A percentile compares a stretch with the other conserved stretches of the same genome.
These are phyloP conservation scores for Xerocomellus dryophilus DNA, from an alignment of 768 basidiomycete species.

Conservation along the genomic window DNA sequence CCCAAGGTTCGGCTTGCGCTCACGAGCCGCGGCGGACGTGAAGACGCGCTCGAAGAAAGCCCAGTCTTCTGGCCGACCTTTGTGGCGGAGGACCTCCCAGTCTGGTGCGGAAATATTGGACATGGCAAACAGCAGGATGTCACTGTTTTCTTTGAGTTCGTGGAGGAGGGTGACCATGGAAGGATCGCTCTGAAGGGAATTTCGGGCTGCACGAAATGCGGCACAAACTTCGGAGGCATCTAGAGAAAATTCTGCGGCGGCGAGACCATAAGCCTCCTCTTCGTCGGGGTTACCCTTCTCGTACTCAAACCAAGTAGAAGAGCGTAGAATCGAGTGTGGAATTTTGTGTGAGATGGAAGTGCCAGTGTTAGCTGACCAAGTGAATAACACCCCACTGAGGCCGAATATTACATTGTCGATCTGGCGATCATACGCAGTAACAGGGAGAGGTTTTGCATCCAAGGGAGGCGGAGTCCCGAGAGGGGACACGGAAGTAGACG, in stretches of 20 bases:
- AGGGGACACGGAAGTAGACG: not conserved
- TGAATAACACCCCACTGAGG: constrained; percentile 23
- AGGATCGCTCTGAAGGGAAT: constrained; percentile 8
- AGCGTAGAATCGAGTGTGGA: constrained; percentile 13
- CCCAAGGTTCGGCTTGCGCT: constrained; percentile 22
- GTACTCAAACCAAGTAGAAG: constrained; percentile 22
- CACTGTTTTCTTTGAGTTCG: constrained; percentile 4
- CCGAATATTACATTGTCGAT: constrained; percentile 24
- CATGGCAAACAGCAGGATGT: constrained; percentile 14
- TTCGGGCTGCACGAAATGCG: constrained; percentile 5
- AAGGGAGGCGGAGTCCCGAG: not conserved
- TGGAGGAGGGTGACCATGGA: constrained; percentile 17
- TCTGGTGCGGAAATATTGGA: no score
- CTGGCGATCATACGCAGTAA: constrained; percentile 4
- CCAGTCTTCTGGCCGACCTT: not conserved
- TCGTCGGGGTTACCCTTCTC: constrained; percentile 19
- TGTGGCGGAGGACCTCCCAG: no score
- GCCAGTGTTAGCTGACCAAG: constrained; percentile 17
- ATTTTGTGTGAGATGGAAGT: constrained; percentile 12
- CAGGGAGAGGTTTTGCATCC: not conserved
- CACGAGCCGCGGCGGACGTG: constrained; percentile 14
- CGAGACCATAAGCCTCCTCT: constrained; percentile 8
- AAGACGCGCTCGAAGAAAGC: constrained; percentile 19
- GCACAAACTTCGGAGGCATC: constrained; percentile 3
- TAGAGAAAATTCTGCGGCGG: not conserved